Evolutionary conservation across 225 moss, liverwort and hornwort genomes (phyloP), one percentile per base, ranked within the genome.

Genomic region (Anthoceros angustus): DNA sequence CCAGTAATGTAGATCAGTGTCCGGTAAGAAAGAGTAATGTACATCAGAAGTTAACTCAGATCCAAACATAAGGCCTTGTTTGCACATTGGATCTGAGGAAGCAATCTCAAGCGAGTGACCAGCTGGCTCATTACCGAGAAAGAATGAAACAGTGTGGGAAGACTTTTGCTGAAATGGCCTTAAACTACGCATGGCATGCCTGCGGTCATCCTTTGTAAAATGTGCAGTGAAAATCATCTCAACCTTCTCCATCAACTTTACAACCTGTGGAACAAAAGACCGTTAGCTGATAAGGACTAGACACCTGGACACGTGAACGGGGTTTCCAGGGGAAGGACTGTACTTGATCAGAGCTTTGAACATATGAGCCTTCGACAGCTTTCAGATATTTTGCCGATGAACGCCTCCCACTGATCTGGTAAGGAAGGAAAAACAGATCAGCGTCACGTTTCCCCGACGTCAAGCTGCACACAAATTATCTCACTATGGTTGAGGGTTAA

Each of bases 91-190:
- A 43, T 8, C 9, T 8, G 8, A 12, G 43, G 43, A 43, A 43
- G 43, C 12, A 7, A 43, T 12, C 12, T 8, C 45, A 46, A 5
- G 45, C 16, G 45, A 46, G 11, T 46, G 11, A 16, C 1, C 6
- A 1, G 45, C 10, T 62, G 71, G 62, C 55, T 32, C 71, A 38
- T 42, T 79, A 88, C 87, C 87, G 61, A 88, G 75, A 46, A 85
- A 83, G 70, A 83, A 88, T 62, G 87, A 77, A 66, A 88, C 83
- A 71, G 74, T 73, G 74, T 88, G 87, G 62, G 87, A 80, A 24
- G 80, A 80, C 76, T 79, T 82, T 63, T 79, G 80, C 41, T 77
- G 79, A 68, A 81, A 72, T 63, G 85, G 87, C 65, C 87, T 85
- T 10, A 88, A 63, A 66, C 75, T 70, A 39, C 77, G 75, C 87